Conservation (phyloP, 257 asterid genomes). For the Penstemon eatonii region DNA sequence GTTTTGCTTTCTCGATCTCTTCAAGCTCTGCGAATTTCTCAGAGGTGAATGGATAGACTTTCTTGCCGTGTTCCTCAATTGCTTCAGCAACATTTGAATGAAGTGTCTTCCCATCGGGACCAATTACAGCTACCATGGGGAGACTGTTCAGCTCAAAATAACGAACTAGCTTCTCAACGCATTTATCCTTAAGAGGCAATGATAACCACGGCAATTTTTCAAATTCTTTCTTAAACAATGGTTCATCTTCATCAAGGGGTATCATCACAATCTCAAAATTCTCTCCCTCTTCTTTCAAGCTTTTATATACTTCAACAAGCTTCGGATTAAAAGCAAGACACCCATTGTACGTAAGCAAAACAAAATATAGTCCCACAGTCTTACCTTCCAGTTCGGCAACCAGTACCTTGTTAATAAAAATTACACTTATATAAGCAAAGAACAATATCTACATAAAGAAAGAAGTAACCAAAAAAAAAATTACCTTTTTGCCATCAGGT, state of each 20-base stretch:
- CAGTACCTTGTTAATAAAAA: conserved; percentile 49
- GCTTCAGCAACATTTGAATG: conserved; percentile 69
- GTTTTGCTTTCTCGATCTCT: conserved; percentile 68
- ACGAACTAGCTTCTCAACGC: conserved; percentile 48
- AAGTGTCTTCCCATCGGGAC: conserved; percentile 86
- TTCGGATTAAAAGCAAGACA: conserved; percentile 49
- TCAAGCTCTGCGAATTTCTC: conserved; percentile 72
- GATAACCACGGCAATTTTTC: conserved; percentile 67
- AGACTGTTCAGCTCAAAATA: conserved; percentile 63
- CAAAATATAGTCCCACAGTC: conserved; percentile 65
- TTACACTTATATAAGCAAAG: neutral
- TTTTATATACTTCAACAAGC: conserved; percentile 49
- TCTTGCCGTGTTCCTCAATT: conserved; percentile 68
- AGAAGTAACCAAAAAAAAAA: neutral
- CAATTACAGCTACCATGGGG: conserved; percentile 73
- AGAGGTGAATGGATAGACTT: conserved; percentile 79
- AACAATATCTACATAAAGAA: neutral
- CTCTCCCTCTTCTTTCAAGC: conserved; percentile 51
- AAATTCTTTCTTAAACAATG: conserved; percentile 45
- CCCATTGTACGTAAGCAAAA: conserved; percentile 35
- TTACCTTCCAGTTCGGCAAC: conserved; percentile 79
- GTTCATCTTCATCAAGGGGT: conserved; percentile 73
- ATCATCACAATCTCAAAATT: conserved; percentile 80
- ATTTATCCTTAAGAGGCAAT: conserved; percentile 66
- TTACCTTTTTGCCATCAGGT: conserved; percentile 70